Evolutionary conservation across 2,329 filamentous ascomycete genomes (phyloP).

Genomic region (Penicillium capsulatum): DNA sequence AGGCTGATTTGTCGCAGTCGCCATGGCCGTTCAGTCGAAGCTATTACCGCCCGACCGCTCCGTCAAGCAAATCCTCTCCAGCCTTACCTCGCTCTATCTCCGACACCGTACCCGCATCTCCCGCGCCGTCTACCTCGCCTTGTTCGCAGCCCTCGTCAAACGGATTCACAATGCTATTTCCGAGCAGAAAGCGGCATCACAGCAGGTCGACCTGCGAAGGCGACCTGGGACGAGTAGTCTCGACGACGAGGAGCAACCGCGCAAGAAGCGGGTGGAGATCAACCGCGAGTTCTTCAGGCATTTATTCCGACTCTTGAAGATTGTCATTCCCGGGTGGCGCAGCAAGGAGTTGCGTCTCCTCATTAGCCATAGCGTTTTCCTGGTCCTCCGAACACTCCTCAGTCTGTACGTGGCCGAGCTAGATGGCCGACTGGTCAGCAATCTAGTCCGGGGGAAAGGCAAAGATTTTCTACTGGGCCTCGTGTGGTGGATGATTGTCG

Average conservation of each 20-base stretch:
- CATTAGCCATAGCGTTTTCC: constrained; percentile 86
- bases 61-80: constrained; percentile 60
- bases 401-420: constrained; percentile 94
- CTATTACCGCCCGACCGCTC: constrained; percentile 61
- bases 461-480: constrained; percentile 84
- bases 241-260: constrained; percentile 36
- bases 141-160: constrained; percentile 75
- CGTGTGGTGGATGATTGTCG: constrained; percentile 98
- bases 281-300: constrained; percentile 83
- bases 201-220: constrained; percentile 59
- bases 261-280: constrained; percentile 76
- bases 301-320: constrained; percentile 70
- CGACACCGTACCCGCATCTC: constrained; percentile 77
- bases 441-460: constrained; percentile 82
- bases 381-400: constrained; percentile 84
- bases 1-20: constrained; percentile 21
- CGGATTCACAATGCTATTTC: constrained; percentile 87
- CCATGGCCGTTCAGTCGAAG: constrained; percentile 74
- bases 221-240: constrained; percentile 46
- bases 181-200: constrained; percentile 84
- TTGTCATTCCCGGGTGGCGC: constrained; percentile 85
- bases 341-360: constrained; percentile 84
- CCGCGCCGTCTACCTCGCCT: constrained; percentile 74
- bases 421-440: constrained; percentile 90
- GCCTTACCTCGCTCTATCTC: constrained; percentile 69